Percentiles rank a stretch among this genome's conserved stretches.
Conservation (phyloP, 371 early-diverging fungal species). For the Rhizomucor miehei region DNA sequence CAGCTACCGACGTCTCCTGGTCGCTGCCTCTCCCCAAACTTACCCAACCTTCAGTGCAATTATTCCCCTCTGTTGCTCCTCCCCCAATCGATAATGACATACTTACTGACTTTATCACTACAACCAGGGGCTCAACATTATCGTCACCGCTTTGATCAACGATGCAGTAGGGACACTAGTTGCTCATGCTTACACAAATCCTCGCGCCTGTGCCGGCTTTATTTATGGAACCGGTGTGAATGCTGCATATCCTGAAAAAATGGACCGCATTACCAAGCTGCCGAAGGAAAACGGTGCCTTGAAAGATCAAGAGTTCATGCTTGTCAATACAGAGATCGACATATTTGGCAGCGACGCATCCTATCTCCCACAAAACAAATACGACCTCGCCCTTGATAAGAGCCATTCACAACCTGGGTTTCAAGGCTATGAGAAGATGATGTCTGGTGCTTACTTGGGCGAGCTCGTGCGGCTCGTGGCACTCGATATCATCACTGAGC, state of each 20-base stretch:
- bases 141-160: conserved; percentile 90
- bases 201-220: conserved; percentile 75
- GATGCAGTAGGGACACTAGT: conserved; percentile 89
- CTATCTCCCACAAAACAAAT: conserved; percentile 75
- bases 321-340: conserved; percentile 87
- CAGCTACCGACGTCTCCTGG: neutral
- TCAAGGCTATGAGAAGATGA: conserved; percentile 92
- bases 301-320: conserved; percentile 24
- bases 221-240: conserved; percentile 93
- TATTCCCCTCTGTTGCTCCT: neutral
- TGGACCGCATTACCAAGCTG: conserved; percentile 23
- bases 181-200: conserved; percentile 75
- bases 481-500: conserved; percentile 61
- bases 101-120: neutral
- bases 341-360: conserved; percentile 66
- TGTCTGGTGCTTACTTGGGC: conserved; percentile 91
- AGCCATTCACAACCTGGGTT: conserved; percentile 69
- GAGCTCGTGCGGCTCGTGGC: conserved; percentile 78
- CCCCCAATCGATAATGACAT: neutral
- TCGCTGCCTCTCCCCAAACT: neutral
- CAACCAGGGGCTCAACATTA: conserved; percentile 53
- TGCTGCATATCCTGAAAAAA: conserved; percentile 51
- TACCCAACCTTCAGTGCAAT: neutral
- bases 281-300: neutral
- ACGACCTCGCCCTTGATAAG: conserved; percentile 77